A percentile compares a stretch with the other conserved stretches of the same genome.
These are phyloP conservation scores for Candida dubliniensis DNA, from an alignment of 1,139 yeast species.

Conservation along the genomic window DNA sequence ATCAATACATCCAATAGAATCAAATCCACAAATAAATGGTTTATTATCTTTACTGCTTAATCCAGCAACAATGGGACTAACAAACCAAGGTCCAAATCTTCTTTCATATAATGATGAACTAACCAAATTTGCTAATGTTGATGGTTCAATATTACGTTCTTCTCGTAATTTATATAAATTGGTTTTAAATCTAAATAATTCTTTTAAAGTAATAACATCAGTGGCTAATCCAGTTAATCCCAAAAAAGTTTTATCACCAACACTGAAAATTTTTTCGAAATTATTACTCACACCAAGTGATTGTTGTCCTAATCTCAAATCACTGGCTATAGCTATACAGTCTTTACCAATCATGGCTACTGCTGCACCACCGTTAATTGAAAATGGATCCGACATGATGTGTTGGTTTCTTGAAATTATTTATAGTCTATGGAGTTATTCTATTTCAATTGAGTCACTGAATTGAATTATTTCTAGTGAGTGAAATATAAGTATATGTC, in stretches of 20 bases:
- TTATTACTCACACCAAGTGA: constrained; percentile 89
- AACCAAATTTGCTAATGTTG: constrained; percentile 88
- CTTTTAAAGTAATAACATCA: constrained; percentile 85
- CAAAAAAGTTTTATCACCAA: constrained; percentile 76
- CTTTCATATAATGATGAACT: constrained; percentile 86
- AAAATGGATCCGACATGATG: constrained; percentile 50
- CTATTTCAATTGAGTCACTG: constrained; percentile 31
- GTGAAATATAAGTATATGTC: neutral
- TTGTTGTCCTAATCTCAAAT: constrained; percentile 90
- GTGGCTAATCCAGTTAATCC: constrained; percentile 96
- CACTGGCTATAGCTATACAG: constrained; percentile 97
- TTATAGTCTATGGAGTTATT: too few species aligned
- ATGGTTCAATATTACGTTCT: constrained; percentile 90
- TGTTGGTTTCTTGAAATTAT: neutral
- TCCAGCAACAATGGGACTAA: constrained; percentile 97
- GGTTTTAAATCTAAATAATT: constrained; percentile 78
- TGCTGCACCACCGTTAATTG: constrained; percentile 75
- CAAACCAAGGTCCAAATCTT: constrained; percentile 95
- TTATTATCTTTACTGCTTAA: constrained; percentile 74
- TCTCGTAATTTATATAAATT: constrained; percentile 89
- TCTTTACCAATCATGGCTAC: constrained; percentile 99
- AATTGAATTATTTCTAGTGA: neutral
- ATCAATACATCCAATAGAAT: constrained; percentile 95
- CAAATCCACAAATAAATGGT: constrained; percentile 95
- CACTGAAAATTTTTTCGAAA: constrained; percentile 87